phyloP scores from a whole-genome alignment of 2,329 filamentous ascomycete genomes.

The Biscogniauxia marginata region DNA sequence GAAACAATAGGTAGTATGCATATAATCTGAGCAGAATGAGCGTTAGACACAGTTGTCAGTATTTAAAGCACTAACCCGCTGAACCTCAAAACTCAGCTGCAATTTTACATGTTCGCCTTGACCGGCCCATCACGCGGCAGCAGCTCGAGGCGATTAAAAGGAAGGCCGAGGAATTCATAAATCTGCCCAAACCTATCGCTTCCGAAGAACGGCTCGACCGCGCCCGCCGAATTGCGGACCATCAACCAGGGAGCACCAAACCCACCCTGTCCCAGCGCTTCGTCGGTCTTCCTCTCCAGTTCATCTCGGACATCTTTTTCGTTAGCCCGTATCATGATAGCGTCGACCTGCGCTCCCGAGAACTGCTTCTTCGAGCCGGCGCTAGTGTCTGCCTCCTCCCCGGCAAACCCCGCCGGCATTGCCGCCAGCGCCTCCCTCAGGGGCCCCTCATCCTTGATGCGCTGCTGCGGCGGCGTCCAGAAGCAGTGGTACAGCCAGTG shows the following conservation, averaged over 20 bases:
- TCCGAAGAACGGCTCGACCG: slow-evolving; percentile 8
- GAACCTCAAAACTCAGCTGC: too few species aligned
- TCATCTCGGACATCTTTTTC: neutral
- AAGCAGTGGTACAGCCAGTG: slow-evolving; percentile 8
- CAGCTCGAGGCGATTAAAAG: slow-evolving; percentile 3
- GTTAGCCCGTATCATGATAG: slow-evolving; percentile 4
- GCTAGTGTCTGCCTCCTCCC: too few species aligned
- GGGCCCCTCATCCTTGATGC: slow-evolving; percentile 5
- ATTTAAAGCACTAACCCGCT: too few species aligned
- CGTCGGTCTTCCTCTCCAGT: slow-evolving; percentile 5
- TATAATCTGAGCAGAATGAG: too few species aligned
- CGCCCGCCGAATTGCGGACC: slow-evolving; percentile 5
- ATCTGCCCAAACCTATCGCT: slow-evolving; percentile 8
- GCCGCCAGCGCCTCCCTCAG: slow-evolving; percentile 3
- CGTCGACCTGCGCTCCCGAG: neutral
- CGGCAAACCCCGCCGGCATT: neutral
- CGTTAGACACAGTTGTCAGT: too few species aligned
- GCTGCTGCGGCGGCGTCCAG: slow-evolving; percentile 8
- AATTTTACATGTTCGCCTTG: slow-evolving; percentile 8
- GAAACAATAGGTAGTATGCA: too few species aligned
- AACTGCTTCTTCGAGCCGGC: too few species aligned
- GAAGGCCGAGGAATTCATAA: slow-evolving; percentile 7
- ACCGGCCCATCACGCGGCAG: neutral
- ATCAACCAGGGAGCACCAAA: slow-evolving; percentile 11
- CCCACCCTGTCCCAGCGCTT: slow-evolving; percentile 2